These are phyloP conservation scores for Fusarium veterinarium DNA, from an alignment of 2,329 filamentous ascomycete species.

Conservation along the genomic window DNA sequence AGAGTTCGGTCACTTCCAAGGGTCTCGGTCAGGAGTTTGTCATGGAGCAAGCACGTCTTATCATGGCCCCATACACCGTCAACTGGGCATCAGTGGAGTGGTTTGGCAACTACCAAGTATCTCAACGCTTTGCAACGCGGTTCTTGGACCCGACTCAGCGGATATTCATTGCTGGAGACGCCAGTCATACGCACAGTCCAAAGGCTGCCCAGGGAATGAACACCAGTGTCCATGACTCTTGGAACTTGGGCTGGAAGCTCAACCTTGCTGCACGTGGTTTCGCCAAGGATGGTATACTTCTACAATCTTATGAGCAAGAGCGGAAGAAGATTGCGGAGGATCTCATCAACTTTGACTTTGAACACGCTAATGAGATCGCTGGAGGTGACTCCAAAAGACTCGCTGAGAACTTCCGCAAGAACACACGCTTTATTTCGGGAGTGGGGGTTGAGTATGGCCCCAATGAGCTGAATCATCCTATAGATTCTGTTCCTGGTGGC, in stretches of 20 bases:
- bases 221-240: slow-evolving; percentile 67
- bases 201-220: slow-evolving; percentile 79
- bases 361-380: slow-evolving; percentile 67
- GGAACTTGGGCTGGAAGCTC: slow-evolving; percentile 69
- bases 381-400: slow-evolving; percentile 71
- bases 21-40: slow-evolving; percentile 71
- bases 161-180: slow-evolving; percentile 75
- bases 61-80: slow-evolving; percentile 67
- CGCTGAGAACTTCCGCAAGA: slow-evolving; percentile 75
- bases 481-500: slow-evolving; percentile 52
- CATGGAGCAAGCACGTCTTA: slow-evolving; percentile 72
- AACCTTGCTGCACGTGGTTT: slow-evolving; percentile 66
- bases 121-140: slow-evolving; percentile 75
- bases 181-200: slow-evolving; percentile 77
- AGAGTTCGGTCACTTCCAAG: slow-evolving; percentile 55
- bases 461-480: slow-evolving; percentile 60
- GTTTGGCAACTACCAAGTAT: slow-evolving; percentile 79
- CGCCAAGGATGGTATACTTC: slow-evolving; percentile 59
- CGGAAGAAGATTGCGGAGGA: slow-evolving; percentile 70
- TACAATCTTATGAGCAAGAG: slow-evolving; percentile 72
- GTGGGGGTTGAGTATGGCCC: slow-evolving; percentile 71
- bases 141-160: slow-evolving; percentile 70
- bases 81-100: slow-evolving; percentile 72
- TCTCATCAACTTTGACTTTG: slow-evolving; percentile 68
- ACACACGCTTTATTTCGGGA: slow-evolving; percentile 78